Base-by-base conservation (phyloP, 371 early-diverging fungal genomes). In the Mucor irregularis region DNA sequence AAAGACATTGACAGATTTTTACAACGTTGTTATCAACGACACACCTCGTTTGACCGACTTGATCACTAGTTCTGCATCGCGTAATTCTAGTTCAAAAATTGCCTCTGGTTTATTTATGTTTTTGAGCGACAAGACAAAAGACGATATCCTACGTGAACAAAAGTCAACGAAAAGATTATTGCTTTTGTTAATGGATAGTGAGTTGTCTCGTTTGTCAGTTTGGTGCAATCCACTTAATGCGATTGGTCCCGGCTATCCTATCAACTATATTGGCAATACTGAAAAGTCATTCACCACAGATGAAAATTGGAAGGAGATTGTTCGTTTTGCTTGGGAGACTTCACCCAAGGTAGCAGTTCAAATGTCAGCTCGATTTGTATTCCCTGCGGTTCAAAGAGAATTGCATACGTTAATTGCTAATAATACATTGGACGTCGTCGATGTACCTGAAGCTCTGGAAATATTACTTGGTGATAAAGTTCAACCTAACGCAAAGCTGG, bases 271-370 rank as follows among this genome's bases (percentile, higher is more conserved):
- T 22, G 47, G 70, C 39, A 51, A 52, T 28, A 53, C 68, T 9
- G 69, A 78, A 44, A 70, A 74, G 58, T 58, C 69, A 22, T 22
- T 69, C 34, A 44, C 60, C 3, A 73, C 60, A 1, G 72, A 73
- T 24, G 64, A 66, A 48, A 47, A 47, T 24, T 95, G 94, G 95
- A 81, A 81, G 38, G 78, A 75, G 37, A 73, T 87, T 26, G 79
- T 93, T 4, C 77, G 83, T 4, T 87, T 88, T 56, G 93, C 95
- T 2, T 96, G 96, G 96, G 73, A 71, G 14, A 69, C 87, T 1
- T 83, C 85, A 16, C 94, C 96, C 3, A 69, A 69, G 2, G 63
- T 96, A n/a, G 92, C 95, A 0, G 68, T 96, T n/a, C 91, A 91
- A 47, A 74, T 97, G 55, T 70, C 78, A 16, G 51, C 74, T 4